A percentile compares a stretch with the other conserved stretches of the same genome.
Conservation (phyloP, 2,329 filamentous ascomycete species). For the Cytospora piceicola region DNA sequence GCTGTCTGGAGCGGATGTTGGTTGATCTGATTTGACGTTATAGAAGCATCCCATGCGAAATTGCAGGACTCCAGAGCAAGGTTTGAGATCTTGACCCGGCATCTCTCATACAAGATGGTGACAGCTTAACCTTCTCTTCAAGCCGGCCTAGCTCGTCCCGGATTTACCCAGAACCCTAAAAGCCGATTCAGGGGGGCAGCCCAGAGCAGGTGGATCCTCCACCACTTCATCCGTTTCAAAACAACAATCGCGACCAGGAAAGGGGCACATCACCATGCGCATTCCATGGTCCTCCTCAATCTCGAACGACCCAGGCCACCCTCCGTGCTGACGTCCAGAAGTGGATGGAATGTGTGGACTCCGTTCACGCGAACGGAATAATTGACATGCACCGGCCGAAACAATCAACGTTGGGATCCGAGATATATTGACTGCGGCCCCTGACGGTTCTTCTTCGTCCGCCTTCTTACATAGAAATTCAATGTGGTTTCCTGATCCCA, state of each 20-base stretch:
- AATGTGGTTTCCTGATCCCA: not conserved
- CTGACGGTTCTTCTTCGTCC: not conserved
- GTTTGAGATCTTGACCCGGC: not conserved
- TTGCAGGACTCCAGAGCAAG: not conserved
- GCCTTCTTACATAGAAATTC: not conserved
- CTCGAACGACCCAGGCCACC: slow-evolving; percentile 1
- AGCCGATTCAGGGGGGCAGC: slow-evolving; percentile 11
- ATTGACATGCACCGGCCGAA: not conserved
- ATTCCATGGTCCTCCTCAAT: slow-evolving; percentile 7
- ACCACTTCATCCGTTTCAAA: slow-evolving; percentile 27
- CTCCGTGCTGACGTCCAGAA: slow-evolving; percentile 10
- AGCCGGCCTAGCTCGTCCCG: slow-evolving; percentile 16
- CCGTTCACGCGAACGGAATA: slow-evolving; percentile 16
- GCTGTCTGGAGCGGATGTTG: not conserved
- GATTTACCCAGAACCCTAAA: slow-evolving; percentile 1
- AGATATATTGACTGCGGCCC: slow-evolving; percentile 22
- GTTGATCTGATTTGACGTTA: not conserved
- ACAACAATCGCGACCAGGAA: slow-evolving; percentile 18
- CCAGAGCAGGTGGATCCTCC: slow-evolving; percentile 10
- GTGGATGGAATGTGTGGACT: slow-evolving; percentile 8
- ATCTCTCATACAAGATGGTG: not conserved
- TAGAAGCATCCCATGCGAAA: not conserved
- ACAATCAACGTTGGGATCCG: slow-evolving; percentile 12
- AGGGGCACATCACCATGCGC: slow-evolving; percentile 7
- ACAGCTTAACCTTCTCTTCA: not conserved